Evolutionary conservation across 2,329 filamentous ascomycete species (phyloP).

Genomic region (Curvularia eragrostidis): DNA sequence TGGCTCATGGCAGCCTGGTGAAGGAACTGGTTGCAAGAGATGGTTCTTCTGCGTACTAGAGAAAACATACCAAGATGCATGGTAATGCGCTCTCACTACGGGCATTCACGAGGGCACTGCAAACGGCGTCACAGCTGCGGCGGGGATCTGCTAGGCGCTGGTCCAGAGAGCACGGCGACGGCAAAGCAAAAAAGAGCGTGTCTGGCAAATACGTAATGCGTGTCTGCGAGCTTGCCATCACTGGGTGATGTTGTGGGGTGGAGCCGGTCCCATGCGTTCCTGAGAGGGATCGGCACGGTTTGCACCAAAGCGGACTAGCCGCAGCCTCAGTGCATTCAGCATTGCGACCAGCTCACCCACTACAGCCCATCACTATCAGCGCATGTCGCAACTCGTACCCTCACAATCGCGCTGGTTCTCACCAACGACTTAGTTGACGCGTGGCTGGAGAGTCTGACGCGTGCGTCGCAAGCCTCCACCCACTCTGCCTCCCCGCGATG

Average conservation of each 20-base stretch:
- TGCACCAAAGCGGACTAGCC: conserved; percentile 20
- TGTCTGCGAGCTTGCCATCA: not conserved
- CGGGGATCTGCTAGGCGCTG: not conserved
- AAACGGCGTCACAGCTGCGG: not conserved
- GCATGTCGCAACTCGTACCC: conserved; percentile 26
- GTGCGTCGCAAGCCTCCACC: conserved; percentile 43
- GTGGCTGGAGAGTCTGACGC: conserved; percentile 50
- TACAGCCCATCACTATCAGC: conserved; percentile 18
- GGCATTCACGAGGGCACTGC: not conserved
- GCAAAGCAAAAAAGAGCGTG: not conserved
- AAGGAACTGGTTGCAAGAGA: not conserved
- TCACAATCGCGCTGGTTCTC: conserved; percentile 39
- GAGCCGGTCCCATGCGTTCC: conserved; percentile 8
- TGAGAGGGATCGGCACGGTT: conserved; percentile 4
- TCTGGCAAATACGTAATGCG: not conserved
- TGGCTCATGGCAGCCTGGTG: not conserved
- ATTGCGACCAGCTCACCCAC: conserved; percentile 17
- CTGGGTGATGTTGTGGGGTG: not conserved
- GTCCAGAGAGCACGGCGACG: not conserved
- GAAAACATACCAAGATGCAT: not conserved
- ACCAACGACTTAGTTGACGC: conserved; percentile 43
- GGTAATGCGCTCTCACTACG: not conserved
- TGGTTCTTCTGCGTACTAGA: not conserved
- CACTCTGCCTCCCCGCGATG: conserved; percentile 43
- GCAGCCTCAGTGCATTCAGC: conserved; percentile 7